Evolutionary conservation across 2,329 filamentous ascomycete genomes (phyloP).

Genomic region (Stachybotrys echinatus): DNA sequence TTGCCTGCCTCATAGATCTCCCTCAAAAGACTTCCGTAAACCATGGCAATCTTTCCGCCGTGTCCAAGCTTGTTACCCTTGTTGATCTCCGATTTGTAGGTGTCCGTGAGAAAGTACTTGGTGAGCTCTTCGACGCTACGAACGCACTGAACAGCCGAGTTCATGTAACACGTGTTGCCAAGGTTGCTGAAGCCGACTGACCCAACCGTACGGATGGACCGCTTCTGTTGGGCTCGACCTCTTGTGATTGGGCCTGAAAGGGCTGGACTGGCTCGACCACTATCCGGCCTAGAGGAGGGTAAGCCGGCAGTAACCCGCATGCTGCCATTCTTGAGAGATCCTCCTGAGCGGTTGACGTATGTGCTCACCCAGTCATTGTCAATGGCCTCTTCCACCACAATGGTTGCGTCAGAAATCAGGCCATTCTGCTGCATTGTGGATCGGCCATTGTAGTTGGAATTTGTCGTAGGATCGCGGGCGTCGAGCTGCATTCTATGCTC

Average conservation of each 20-base stretch:
- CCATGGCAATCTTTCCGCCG: slow-evolving; percentile 77
- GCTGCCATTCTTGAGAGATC: slow-evolving; percentile 30
- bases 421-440: slow-evolving; percentile 60
- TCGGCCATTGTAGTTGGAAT: slow-evolving; percentile 73
- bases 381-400: slow-evolving; percentile 80
- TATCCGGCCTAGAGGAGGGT: slow-evolving; percentile 29
- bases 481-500: slow-evolving; percentile 16
- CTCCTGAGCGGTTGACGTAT: slow-evolving; percentile 27
- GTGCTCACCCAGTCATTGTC: slow-evolving; percentile 55
- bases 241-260: slow-evolving; percentile 60
- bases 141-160: slow-evolving; percentile 91
- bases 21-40: slow-evolving; percentile 71
- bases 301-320: slow-evolving; percentile 19
- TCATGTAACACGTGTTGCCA: slow-evolving; percentile 99
- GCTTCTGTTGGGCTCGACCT: slow-evolving; percentile 64
- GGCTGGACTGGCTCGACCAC: slow-evolving; percentile 65
- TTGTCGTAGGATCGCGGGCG: slow-evolving; percentile 60
- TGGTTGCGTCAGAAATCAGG: slow-evolving; percentile 65
- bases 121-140: slow-evolving; percentile 90
- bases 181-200: slow-evolving; percentile 83
- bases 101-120: slow-evolving; percentile 76
- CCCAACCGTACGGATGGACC: slow-evolving; percentile 65
- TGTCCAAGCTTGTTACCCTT: slow-evolving; percentile 79
- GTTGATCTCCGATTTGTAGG: slow-evolving; percentile 79
- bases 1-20: slow-evolving; percentile 70